These are phyloP conservation scores for Helotiales sp. DNA, from an alignment of 2,329 filamentous ascomycete genomes.

Conservation along the genomic window DNA sequence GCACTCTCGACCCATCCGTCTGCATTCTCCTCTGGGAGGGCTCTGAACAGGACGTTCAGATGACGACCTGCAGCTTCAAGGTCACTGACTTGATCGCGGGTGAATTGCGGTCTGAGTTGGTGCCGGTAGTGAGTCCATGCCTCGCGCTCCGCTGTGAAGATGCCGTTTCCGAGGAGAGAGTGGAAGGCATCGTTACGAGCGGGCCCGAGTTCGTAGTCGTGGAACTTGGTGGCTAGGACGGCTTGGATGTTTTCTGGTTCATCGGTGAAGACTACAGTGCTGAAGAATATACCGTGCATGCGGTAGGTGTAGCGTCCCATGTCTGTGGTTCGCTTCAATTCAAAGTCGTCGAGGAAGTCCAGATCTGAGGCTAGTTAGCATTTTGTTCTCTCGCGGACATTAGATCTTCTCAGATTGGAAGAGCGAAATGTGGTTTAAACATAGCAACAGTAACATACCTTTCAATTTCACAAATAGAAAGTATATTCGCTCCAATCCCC, in stretches of 20 bases:
- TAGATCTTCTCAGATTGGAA: too few species aligned
- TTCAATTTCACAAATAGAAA: constrained; percentile 25
- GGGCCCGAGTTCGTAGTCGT: constrained; percentile 45
- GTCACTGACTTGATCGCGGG: constrained; percentile 42
- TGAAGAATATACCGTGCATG: constrained; percentile 20
- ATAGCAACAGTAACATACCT: constrained; percentile 16
- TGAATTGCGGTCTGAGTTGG: constrained; percentile 47
- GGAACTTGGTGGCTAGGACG: constrained; percentile 42
- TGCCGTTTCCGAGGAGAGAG: constrained; percentile 44
- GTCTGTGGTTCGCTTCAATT: constrained; percentile 18
- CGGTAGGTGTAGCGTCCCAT: constrained; percentile 29
- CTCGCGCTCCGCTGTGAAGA: constrained; percentile 48
- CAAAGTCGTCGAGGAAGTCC: constrained; percentile 36
- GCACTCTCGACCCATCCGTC: constrained; percentile 47
- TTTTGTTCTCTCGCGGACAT: neutral
- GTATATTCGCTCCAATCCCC: constrained; percentile 29
- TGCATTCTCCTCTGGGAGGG: constrained; percentile 28
- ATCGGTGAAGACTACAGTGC: constrained; percentile 51
- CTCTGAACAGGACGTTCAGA: constrained; percentile 47
- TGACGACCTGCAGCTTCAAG: constrained; percentile 54
- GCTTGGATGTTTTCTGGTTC: constrained; percentile 44
- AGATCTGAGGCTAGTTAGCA: constrained; percentile 26
- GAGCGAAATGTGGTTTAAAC: too few species aligned
- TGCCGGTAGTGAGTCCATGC: constrained; percentile 47
- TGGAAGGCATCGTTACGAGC: constrained; percentile 41